Conservation (phyloP, 345 rosid species). For the Lagerstroemia speciosa region DNA sequence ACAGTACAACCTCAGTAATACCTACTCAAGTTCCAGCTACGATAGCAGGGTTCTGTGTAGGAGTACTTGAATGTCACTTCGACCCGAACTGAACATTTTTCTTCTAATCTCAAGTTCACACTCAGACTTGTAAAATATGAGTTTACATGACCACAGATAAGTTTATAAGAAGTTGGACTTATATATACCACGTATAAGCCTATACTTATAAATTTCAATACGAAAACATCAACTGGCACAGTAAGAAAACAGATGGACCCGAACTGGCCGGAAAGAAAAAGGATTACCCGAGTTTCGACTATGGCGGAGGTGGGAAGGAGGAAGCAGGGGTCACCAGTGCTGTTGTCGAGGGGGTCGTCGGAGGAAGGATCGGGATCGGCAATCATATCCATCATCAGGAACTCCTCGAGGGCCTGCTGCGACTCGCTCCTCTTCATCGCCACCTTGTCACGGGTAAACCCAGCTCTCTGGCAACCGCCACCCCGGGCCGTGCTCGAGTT, state of each 20-base stretch:
- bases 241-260: too few relatives aligned
- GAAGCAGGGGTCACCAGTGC: not conserved
- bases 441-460: not conserved
- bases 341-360: not conserved
- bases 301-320: not conserved
- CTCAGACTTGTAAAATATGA: too few relatives aligned
- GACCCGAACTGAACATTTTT: too few relatives aligned
- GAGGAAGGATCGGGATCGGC: not conserved
- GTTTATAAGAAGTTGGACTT: too few relatives aligned
- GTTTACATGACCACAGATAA: too few relatives aligned
- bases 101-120: too few relatives aligned
- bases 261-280: too few relatives aligned
- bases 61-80: too few relatives aligned
- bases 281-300: not conserved
- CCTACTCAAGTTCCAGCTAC: not conserved
- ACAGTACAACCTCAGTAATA: too few relatives aligned
- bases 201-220: too few relatives aligned
- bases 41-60: not conserved
- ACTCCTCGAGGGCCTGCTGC: slow-evolving; percentile 6
- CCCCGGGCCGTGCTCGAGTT: not conserved
- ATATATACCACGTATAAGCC: too few relatives aligned
- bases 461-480: not conserved
- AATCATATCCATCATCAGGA: not conserved
- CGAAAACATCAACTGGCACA: too few relatives aligned
- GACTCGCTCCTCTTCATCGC: slow-evolving; percentile 8